These are phyloP conservation scores for Rhizophora mangle DNA, from an alignment of 345 rosid species.

Conservation along the genomic window DNA sequence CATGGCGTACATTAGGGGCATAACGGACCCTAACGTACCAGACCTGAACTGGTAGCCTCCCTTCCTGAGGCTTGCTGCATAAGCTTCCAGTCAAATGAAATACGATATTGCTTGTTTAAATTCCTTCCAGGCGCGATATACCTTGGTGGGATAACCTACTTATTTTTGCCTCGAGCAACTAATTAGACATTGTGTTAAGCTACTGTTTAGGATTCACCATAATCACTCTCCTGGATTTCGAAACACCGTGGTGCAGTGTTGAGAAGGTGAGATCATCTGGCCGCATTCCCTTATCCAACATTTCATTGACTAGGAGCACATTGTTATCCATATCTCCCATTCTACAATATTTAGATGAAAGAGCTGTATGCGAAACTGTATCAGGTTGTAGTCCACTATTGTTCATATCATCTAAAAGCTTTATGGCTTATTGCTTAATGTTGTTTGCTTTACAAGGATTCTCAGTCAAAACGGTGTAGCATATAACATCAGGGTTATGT, in stretches of 20 bases:
- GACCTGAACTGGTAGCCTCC: no score
- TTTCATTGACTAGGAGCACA: constrained; percentile 34
- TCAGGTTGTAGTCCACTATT: constrained; percentile 60
- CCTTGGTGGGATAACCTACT: no score
- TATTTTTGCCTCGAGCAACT: neutral
- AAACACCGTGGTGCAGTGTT: constrained; percentile 19
- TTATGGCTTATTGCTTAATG: constrained; percentile 31
- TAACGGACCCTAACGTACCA: neutral
- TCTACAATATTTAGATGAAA: constrained; percentile 40
- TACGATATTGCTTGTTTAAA: no score
- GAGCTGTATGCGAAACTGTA: constrained; percentile 47
- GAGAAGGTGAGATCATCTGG: constrained; percentile 22
- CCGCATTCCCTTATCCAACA: constrained; percentile 34
- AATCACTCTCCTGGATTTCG: constrained; percentile 25
- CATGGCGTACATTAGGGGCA: neutral
- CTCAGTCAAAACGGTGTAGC: constrained; percentile 62
- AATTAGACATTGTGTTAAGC: neutral
- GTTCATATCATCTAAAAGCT: constrained; percentile 43
- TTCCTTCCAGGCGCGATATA: no score
- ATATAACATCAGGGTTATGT: constrained; percentile 46
- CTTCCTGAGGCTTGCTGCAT: no score
- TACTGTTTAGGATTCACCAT: neutral
- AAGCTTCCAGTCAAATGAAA: no score
- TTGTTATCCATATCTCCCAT: constrained; percentile 43
- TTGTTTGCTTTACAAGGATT: constrained; percentile 47